Conservation (phyloP, 1,284 basidiomycete species). For the Cystobasidium sp. region DNA sequence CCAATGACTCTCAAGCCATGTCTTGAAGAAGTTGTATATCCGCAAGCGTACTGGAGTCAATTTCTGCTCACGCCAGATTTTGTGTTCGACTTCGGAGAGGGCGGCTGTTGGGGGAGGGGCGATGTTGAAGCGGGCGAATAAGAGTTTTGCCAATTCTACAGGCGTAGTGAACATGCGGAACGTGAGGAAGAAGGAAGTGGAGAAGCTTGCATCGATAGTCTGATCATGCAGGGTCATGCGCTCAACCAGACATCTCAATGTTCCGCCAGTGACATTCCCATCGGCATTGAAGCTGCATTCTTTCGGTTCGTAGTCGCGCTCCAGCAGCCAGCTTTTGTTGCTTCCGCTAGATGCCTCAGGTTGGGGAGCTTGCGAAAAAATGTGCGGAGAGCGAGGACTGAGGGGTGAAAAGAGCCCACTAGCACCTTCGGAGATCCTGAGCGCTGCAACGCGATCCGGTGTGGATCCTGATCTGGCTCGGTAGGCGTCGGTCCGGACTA, state of each 20-base stretch:
- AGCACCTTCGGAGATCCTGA: constrained; percentile 17
- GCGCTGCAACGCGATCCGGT: constrained; percentile 30
- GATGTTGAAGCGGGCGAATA: constrained; percentile 82
- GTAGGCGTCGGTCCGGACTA: constrained; percentile 5
- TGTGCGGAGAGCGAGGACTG: constrained; percentile 28
- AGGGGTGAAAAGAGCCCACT: constrained; percentile 26
- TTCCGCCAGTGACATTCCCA: constrained; percentile 86
- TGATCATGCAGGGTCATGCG: constrained; percentile 96
- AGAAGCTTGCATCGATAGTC: constrained; percentile 76
- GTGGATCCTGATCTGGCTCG: constrained; percentile 39
- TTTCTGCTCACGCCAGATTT: constrained; percentile 81
- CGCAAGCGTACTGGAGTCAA: constrained; percentile 84
- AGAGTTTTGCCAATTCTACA: constrained; percentile 70
- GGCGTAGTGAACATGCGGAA: constrained; percentile 93
- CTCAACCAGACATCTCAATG: constrained; percentile 83
- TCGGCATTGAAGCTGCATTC: constrained; percentile 91
- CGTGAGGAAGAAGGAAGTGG: constrained; percentile 89
- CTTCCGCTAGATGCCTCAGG: not conserved
- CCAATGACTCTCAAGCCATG: constrained; percentile 93
- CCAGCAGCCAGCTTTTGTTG: constrained; percentile 50
- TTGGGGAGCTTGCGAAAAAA: constrained; percentile 18
- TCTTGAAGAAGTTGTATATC: constrained; percentile 87
- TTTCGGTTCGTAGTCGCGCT: constrained; percentile 72
- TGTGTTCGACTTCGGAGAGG: constrained; percentile 65
- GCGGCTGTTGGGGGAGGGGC: constrained; percentile 58